Evolutionary conservation across 257 asterid genomes (phyloP).

Genomic region (Solanum commersonii): DNA sequence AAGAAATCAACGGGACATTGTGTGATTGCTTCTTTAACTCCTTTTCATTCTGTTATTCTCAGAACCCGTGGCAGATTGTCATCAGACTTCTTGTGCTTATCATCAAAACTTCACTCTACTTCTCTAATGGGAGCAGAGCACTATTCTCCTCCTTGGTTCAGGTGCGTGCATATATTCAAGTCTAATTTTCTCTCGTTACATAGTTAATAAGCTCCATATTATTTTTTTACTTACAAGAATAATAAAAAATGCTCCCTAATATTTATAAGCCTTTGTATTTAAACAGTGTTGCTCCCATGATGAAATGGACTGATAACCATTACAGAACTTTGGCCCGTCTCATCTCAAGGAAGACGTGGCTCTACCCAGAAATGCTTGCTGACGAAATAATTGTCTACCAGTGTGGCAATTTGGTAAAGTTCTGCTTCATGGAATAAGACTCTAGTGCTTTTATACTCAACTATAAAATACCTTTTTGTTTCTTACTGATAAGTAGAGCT

Average conservation of each 20-base stretch:
- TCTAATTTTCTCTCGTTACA: neutral
- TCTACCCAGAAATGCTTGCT: constrained; percentile 90
- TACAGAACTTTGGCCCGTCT: constrained; percentile 82
- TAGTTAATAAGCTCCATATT: neutral
- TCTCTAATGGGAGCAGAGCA: constrained; percentile 53
- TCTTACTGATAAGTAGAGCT: neutral
- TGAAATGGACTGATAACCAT: constrained; percentile 86
- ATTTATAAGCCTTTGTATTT: neutral
- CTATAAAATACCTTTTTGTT: neutral
- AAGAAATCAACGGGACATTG: constrained; percentile 54
- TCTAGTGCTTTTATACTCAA: neutral
- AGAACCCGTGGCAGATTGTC: constrained; percentile 58
- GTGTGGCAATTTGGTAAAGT: constrained; percentile 68
- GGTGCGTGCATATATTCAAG: constrained; percentile 45
- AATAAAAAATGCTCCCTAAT: neutral
- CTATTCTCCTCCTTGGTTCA: constrained; percentile 80
- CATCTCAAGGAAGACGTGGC: constrained; percentile 75
- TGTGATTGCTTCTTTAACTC: constrained; percentile 65
- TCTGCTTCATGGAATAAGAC: neutral
- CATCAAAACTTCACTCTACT: constrained; percentile 23
- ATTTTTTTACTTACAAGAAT: neutral
- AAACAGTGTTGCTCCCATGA: constrained; percentile 89
- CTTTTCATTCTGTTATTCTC: constrained; percentile 52
- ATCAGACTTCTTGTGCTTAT: constrained; percentile 18
- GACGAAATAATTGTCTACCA: constrained; percentile 89